Evolutionary conservation across 2,329 filamentous ascomycete species (phyloP), one percentile per base, ranked within the genome.

Genomic region (Paramyrothecium roridum): DNA sequence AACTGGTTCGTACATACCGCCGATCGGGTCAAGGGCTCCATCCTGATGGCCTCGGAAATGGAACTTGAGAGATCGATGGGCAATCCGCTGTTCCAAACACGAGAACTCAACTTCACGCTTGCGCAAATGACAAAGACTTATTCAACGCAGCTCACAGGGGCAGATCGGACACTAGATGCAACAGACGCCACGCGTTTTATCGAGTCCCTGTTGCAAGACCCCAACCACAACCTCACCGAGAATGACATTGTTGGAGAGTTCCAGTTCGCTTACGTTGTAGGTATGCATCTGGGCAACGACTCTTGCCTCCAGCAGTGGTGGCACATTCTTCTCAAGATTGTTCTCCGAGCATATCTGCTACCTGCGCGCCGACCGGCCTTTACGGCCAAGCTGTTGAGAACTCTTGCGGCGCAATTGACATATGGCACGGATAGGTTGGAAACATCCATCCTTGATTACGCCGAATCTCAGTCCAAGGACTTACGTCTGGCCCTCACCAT

Each of bases 301-400:
- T 74, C 81, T 10, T 87, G 84, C 60, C 72, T 85, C 47, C 81
- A 85, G 57, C 83, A 87, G 58, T 87, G 84, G 84, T 82, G 78
- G 73, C 76, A 84, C 61, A 75, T 84, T 57, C 66, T 80, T 3
- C 73, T 80, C 43, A 76, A 73, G 50, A 64, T 85, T 34, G 62
- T 84, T 12, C 75, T 87, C 49, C 76, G 77, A 23, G 77, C 81
- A 2, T 77, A 79, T 62, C 59, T 62, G 11, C 76, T 87, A 1
- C 69, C 75, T 1, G 56, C 70, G 21, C 62, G 65, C 3, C 70
- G 71, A 2, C 82, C 83, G 0, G 53, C 57, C 1, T 74, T 87
- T 33, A 75, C 75, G 12, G 68, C 68, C 2, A 64, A 66, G n/a
- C 70, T 86, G 33, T 68, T 86, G 13, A 73, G 73, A 48, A 75